These are phyloP conservation scores for Vitis vinifera DNA, from an alignment of 164 flowering plant species.

Conservation along the genomic window ASM3070453v1 NC_081814.1:5284001-5284500, in stretches of 20 bases:
- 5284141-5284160: not conserved
- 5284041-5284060: slow-evolving; percentile 79
- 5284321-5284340: not conserved
- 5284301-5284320: not conserved
- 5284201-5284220: no score
- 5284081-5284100: slow-evolving; percentile 51
- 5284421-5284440: not conserved
- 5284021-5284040: slow-evolving; percentile 50
- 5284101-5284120: not conserved
- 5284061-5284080: slow-evolving; percentile 68
- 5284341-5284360: not conserved
- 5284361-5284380: not conserved
- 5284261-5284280: not conserved
- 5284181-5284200: no score
- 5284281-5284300: not conserved
- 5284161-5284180: no score
- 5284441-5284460: not conserved
- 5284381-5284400: not conserved
- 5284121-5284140: not conserved
- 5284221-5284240: no score
- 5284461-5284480: not conserved
- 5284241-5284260: not conserved
- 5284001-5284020: slow-evolving; percentile 69
- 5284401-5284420: not conserved
- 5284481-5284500: no score